Percentiles rank a stretch among this genome's conserved stretches.
phyloP scores from a whole-genome alignment of 1,284 basidiomycete genomes.

The Ustilago bromivora region DNA sequence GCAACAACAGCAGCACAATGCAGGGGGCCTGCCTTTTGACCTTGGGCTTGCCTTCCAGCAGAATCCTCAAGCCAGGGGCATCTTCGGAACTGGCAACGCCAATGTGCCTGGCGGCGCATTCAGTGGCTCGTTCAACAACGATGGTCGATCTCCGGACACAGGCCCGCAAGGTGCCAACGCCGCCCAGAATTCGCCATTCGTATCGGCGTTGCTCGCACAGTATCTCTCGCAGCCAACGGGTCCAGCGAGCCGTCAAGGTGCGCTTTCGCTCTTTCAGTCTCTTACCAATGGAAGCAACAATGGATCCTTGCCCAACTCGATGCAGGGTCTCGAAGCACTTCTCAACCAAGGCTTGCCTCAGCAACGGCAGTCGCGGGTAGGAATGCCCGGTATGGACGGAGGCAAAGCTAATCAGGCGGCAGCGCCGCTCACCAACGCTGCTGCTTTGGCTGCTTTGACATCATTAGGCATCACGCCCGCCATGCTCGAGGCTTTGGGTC shows the following conservation, averaged over 20 bases:
- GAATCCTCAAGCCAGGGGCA: constrained; percentile 14
- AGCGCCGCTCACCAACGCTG: constrained; percentile 33
- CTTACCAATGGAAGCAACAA: constrained; percentile 24
- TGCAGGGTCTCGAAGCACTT: constrained; percentile 34
- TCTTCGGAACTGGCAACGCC: constrained; percentile 14
- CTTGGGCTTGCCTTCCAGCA: constrained; percentile 29
- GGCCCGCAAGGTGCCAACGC: constrained; percentile 15
- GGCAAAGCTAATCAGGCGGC: constrained; percentile 10
- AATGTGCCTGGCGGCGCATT: constrained; percentile 16
- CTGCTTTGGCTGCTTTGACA: constrained; percentile 36
- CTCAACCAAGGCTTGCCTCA: constrained; percentile 25
- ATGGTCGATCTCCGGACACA: constrained; percentile 9
- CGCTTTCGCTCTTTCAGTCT: constrained; percentile 43
- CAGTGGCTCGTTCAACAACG: constrained; percentile 20
- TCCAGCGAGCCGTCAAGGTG: constrained; percentile 26
- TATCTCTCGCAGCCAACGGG: constrained; percentile 44
- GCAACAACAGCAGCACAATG: constrained; percentile 25
- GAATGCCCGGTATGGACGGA: constrained; percentile 18
- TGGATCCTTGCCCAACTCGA: constrained; percentile 13
- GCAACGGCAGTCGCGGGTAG: constrained; percentile 20
- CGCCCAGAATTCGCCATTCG: constrained; percentile 25
- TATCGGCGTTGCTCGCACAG: constrained; percentile 47
- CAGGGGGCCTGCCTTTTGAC: constrained; percentile 26
- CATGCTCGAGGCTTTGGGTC: constrained; percentile 48
- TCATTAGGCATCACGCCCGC: constrained; percentile 41